A percentile compares a stretch with the other conserved stretches of the same genome.
phyloP scores from a whole-genome alignment of 495 filamentous ascomycete genomes.

The Xylaria telfairii region DNA sequence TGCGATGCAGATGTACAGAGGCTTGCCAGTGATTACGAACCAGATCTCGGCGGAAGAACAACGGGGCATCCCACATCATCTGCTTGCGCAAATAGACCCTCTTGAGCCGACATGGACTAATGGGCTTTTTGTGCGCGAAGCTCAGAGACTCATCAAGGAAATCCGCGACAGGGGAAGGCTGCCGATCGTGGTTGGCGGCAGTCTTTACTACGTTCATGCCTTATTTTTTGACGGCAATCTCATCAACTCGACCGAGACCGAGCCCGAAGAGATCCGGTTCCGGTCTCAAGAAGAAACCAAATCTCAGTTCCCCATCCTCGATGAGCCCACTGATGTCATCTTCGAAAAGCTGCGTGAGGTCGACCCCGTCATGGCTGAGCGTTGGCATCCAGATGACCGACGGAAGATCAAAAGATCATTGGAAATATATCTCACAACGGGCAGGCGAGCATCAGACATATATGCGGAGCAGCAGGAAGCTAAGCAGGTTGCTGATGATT shows the following conservation, averaged over 20 bases:
- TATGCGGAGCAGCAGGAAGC: constrained; percentile 74
- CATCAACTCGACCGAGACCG: constrained; percentile 37
- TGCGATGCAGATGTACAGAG: constrained; percentile 98
- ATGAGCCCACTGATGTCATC: constrained; percentile 70
- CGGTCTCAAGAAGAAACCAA: constrained; percentile 43
- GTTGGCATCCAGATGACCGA: constrained; percentile 92
- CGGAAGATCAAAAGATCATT: constrained; percentile 90
- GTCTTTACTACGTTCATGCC: constrained; percentile 91
- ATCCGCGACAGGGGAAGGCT: constrained; percentile 77
- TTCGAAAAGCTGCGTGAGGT: constrained; percentile 74
- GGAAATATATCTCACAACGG: constrained; percentile 84
- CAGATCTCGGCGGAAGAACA: constrained; percentile 79
- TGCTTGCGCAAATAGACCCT: constrained; percentile 77
- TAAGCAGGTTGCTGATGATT: constrained; percentile 26
- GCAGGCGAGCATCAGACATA: constrained; percentile 80
- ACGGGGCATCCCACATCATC: constrained; percentile 85
- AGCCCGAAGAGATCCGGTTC: constrained; percentile 15
- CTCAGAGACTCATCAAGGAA: constrained; percentile 72
- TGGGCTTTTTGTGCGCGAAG: constrained; percentile 71
- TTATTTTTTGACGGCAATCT: constrained; percentile 77
- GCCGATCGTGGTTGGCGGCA: constrained; percentile 92
- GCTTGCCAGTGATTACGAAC: constrained; percentile 94
- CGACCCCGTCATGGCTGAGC: constrained; percentile 86
- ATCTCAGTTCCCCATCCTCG: constrained; percentile 72
- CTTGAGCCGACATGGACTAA: constrained; percentile 84